Evolutionary conservation across 2,329 filamentous ascomycete species (phyloP), one percentile per base, ranked within the genome.

Genomic region (Ophiosphaerella narmari): DNA sequence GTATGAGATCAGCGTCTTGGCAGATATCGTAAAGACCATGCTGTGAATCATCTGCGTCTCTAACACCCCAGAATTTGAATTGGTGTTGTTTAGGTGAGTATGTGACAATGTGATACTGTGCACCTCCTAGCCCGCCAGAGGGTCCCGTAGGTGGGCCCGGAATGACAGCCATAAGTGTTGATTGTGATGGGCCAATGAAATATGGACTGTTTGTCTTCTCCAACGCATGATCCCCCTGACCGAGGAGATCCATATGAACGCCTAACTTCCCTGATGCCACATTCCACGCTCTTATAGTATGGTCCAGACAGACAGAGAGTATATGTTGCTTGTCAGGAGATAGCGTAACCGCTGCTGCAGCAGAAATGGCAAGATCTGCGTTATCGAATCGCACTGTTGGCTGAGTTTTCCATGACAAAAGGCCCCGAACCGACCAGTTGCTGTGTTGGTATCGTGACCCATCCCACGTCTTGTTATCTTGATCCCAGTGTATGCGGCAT

Each of bases 21-120:
- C 89, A 91, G 18, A 90, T 76, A 61, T 95, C 90, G 55, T 85
- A 82, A 12, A 95, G 79, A 7, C 86, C 80, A 16, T 91, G 71
- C 2, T 77, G 79, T 57, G 75, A 58, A 60, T 76, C 57, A 62
- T 88, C 80, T 60, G 82, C 82, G 45, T 86, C 83, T 59, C 86
- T 83, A 14, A 88, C 83, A 45, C 84, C 83, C 90, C 92, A 99
- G 68, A 99, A 92, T 72, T 96, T 97, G 80, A 99, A 97, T 68
- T 93, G 88, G 32, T 94, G 84, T 26, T 91, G 89, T 56, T 94
- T 85, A 0, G 94, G 93, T 9, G 92, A 97, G 72, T 91, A 96
- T 7, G 91, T 93, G 33, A 90, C 85, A 45, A 93, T 83, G 50
- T 82, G 82, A 66, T 85, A 87, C 34, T 74, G 67, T 53, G 79